Conservation (phyloP, 768 basidiomycete genomes). For the Agrocybe chaxingu region DNA sequence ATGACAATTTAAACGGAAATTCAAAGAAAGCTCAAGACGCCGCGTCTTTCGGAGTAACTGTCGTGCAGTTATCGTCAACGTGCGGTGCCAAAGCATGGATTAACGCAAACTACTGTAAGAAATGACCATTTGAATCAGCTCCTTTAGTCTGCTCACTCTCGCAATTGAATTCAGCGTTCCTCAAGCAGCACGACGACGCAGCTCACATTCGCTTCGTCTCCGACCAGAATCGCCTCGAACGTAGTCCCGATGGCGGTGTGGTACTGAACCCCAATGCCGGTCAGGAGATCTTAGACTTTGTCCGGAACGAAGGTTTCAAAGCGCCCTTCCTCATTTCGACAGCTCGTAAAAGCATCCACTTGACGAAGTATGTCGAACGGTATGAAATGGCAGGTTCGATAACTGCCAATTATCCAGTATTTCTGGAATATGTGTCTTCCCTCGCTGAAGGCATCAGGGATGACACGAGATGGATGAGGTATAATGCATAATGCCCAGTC, state of each 20-base stretch:
- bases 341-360: slow-evolving; percentile 2
- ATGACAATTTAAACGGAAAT: too few relatives aligned
- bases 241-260: background rate
- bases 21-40: too few relatives aligned
- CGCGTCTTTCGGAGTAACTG: too few relatives aligned
- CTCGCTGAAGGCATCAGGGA: background rate
- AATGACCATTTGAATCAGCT: too few relatives aligned
- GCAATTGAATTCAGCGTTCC: slow-evolving; percentile 8
- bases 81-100: too few relatives aligned
- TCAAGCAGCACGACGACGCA: slow-evolving; percentile 13
- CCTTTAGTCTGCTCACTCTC: too few relatives aligned
- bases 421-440: background rate
- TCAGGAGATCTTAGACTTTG: slow-evolving; percentile 5
- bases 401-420: slow-evolving; percentile 2
- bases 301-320: slow-evolving; percentile 4
- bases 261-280: slow-evolving; percentile 8
- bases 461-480: background rate
- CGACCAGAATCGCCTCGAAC: slow-evolving; percentile 18
- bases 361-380: slow-evolving; percentile 11
- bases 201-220: slow-evolving; percentile 20
- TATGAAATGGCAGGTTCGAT: slow-evolving; percentile 6
- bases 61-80: too few relatives aligned
- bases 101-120: too few relatives aligned
- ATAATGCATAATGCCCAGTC: background rate
- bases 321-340: slow-evolving; percentile 10